Evolutionary conservation across 2,329 filamentous ascomycete genomes (phyloP), one percentile per base, ranked within the genome.

Genomic region (Claviceps sp.): DNA sequence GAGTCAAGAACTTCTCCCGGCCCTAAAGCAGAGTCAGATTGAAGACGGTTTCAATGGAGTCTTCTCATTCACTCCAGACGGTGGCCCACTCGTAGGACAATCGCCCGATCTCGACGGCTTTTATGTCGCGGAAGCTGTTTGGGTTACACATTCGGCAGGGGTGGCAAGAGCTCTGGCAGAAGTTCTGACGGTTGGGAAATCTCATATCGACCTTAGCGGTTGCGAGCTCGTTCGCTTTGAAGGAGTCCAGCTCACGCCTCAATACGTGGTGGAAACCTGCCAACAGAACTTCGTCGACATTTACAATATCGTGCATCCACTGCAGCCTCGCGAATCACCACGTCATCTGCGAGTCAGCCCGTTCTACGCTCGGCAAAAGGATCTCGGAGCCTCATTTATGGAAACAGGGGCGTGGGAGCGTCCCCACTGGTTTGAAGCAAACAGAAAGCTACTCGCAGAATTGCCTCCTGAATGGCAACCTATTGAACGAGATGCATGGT

Each of bases 11-110:
- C 63, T 84, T 0, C 61, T 84, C 1, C 80, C 81, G 0, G 67
- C 66, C 1, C 65, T 84, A 4, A 62, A 65, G 3, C 66, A 77
- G 4, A 72, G 66, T 14, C 63, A 78, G 53, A 72, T 84, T 6
- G 74, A 68, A 0, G 74, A 81, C 42, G 81, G 79, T 0, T 84
- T 84, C 70, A 84, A 84, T 57, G 80, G 80, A 2, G 73, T 84
- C 57, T 79, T 84, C 63, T 84, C 80, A 0, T 84, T 84, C 59
- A 84, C 80, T 0, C 80, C 80, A 0, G 80, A 84, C 50, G 79
- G 80, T 1, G 78, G 77, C 0, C 76, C 80, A 0, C 68, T 84
- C 0, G 68, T 84, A 2, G 80, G 80, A 2, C 72, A 76, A 57
- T 70, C 77, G 0, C 78, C 80, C 6, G 72, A 71, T 14, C 63